phyloP scores from a whole-genome alignment of 768 basidiomycete species.

The Kwoniella botswanensis region DNA sequence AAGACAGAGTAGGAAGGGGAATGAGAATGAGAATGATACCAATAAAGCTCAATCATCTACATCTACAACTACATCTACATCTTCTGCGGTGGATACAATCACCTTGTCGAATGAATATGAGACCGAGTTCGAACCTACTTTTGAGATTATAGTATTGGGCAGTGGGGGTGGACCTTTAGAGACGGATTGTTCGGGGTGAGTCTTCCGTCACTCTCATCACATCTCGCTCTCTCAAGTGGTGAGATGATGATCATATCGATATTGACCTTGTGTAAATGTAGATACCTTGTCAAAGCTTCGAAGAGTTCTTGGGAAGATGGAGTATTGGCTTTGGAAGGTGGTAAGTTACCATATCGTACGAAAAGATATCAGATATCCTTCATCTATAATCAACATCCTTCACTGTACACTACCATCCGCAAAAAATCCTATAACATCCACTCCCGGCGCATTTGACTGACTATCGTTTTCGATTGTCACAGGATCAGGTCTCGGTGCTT shows the following conservation, averaged over 20 bases:
- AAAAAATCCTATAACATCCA: no score
- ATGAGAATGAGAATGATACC: not conserved
- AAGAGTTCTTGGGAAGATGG: constrained; percentile 76
- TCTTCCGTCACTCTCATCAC: constrained; percentile 28
- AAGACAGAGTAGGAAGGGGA: not conserved
- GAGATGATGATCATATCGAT: no score
- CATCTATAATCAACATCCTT: no score
- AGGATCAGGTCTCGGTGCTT: constrained; percentile 87
- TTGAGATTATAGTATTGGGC: constrained; percentile 62
- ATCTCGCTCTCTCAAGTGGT: not conserved
- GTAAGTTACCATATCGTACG: constrained; percentile 60
- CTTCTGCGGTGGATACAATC: no score
- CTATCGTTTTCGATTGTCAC: not conserved
- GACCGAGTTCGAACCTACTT: constrained; percentile 32
- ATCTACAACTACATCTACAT: no score
- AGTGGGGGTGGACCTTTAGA: constrained; percentile 89
- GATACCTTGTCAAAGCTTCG: constrained; percentile 84
- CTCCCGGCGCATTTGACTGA: no score
- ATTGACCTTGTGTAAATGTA: constrained; percentile 51
- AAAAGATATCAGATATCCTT: no score
- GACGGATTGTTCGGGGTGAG: constrained; percentile 83
- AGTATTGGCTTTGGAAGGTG: constrained; percentile 83
- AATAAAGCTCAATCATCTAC: no score
- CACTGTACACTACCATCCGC: no score
- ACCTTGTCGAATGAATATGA: not conserved